These are phyloP conservation scores for Solanum tacnaense DNA, from an alignment of 257 asterid genomes.

Conservation along the genomic window DNA sequence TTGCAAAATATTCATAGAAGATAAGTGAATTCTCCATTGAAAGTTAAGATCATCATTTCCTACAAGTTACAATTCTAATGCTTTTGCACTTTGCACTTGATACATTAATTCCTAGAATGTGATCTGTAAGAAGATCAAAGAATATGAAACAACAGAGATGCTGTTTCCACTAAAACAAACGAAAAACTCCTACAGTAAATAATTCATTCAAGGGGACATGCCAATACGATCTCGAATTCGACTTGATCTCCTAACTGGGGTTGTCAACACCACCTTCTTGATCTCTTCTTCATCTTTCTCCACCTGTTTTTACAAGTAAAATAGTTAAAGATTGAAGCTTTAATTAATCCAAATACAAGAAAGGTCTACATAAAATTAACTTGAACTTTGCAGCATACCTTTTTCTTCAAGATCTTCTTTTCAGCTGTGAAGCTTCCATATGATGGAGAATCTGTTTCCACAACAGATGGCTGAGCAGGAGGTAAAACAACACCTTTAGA, in stretches of 20 bases:
- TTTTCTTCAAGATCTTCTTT: conserved; percentile 25
- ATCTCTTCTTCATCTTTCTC: conserved; percentile 26
- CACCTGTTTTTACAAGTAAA: conserved; percentile 25
- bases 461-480: neutral
- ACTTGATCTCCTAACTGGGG: conserved; percentile 70
- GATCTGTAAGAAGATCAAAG: neutral
- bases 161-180: neutral
- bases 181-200: neutral
- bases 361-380: neutral
- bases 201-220: conserved; percentile 30
- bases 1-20: neutral
- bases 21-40: neutral
- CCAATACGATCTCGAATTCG: conserved; percentile 44
- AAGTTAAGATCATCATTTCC: neutral
- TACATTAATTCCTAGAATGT: neutral
- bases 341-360: neutral
- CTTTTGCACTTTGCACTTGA: neutral
- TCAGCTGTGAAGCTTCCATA: conserved; percentile 37
- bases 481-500: neutral
- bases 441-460: conserved; percentile 18
- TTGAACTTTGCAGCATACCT: conserved; percentile 26
- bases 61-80: neutral
- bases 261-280: conserved; percentile 9
- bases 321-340: neutral
- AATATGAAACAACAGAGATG: conserved; percentile 4